Evolutionary conservation across 1,284 basidiomycete genomes (phyloP).

Genomic region (Cerioporus squamosus): DNA sequence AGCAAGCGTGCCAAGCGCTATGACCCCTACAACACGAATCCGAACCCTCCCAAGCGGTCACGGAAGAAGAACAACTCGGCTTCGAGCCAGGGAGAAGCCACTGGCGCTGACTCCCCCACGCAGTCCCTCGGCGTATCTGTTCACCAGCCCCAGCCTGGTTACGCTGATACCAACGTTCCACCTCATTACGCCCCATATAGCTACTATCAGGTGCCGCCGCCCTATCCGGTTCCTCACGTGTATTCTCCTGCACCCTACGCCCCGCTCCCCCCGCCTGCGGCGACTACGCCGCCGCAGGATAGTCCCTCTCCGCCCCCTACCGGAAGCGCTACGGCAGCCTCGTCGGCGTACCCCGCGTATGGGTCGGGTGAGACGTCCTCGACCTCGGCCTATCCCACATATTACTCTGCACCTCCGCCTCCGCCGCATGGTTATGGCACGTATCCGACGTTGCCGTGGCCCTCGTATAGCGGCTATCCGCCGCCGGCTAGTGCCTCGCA

Average conservation of each 20-base stretch:
- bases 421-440: slow-evolving; percentile 19
- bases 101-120: slow-evolving; percentile 24
- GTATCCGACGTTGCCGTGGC: slow-evolving; percentile 27
- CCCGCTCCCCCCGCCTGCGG: slow-evolving; percentile 18
- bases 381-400: slow-evolving; percentile 11
- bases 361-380: slow-evolving; percentile 11
- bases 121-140: slow-evolving; percentile 24
- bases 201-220: slow-evolving; percentile 29
- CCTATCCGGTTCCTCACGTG: slow-evolving; percentile 20
- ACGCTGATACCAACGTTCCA: slow-evolving; percentile 20
- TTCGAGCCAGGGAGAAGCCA: slow-evolving; percentile 26
- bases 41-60: slow-evolving; percentile 31
- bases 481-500: slow-evolving; percentile 12
- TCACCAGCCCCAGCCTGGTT: slow-evolving; percentile 27
- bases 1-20: slow-evolving; percentile 56
- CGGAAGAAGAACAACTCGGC: slow-evolving; percentile 35
- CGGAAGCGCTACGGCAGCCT: slow-evolving; percentile 4
- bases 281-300: slow-evolving; percentile 29
- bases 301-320: slow-evolving; percentile 30
- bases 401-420: slow-evolving; percentile 22
- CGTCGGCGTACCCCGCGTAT: slow-evolving; percentile 19
- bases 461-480: slow-evolving; percentile 29
- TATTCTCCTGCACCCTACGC: slow-evolving; percentile 32
- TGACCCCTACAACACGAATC: slow-evolving; percentile 47
- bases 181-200: slow-evolving; percentile 28